Evolutionary conservation across 495 filamentous ascomycete species (phyloP), one percentile per base, ranked within the genome.

Genomic region (Penicillium simplicissimum): DNA sequence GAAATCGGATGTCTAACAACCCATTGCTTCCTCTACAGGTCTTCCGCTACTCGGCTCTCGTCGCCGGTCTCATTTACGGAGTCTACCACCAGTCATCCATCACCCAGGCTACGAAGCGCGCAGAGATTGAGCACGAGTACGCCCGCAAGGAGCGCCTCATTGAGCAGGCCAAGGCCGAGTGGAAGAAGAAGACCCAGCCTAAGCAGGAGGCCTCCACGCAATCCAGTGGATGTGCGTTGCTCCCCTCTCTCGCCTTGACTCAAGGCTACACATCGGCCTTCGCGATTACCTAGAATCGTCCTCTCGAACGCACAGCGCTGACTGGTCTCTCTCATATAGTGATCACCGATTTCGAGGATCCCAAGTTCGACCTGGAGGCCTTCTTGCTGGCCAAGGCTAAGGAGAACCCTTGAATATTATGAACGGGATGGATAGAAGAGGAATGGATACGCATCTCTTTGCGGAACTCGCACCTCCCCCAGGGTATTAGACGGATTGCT

Each of bases 11-110:
- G 56, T 63, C 51, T 69, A 28, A 67, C 71, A 60, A 65, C 57
- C 42, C 38, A 37, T 57, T 65, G 56, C 7, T 65, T 59, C 67
- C 61, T 68, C 61, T 63, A 58, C 75, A 98, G 96, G 93, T 99
- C 75, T 84, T 98, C 76, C 93, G 95, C 71, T 99, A 92, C 80
- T 89, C 90, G 64, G 93, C 93, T 71, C 89, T 98, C 63, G 88
- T 85, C 67, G 76, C 89, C 69, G 95, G 95, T 76, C 78, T 96
- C 70, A 84, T 96, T 74, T 98, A 98, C 81, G 95, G 95, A 74
- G 79, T 96, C 76, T 90, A 86, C 73, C 92, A 96, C 82, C 96
- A 99, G 79, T 82, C 85, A 55, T 82, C 83, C 43, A 83, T 98
- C 71, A 87, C 78, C 61, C 71, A 90, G 33, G 66, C 82, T 64